A percentile compares a stretch with the other conserved stretches of the same genome.
phyloP scores from a whole-genome alignment of 2,329 filamentous ascomycete species.

The Daldinia eschscholtzii region DNA sequence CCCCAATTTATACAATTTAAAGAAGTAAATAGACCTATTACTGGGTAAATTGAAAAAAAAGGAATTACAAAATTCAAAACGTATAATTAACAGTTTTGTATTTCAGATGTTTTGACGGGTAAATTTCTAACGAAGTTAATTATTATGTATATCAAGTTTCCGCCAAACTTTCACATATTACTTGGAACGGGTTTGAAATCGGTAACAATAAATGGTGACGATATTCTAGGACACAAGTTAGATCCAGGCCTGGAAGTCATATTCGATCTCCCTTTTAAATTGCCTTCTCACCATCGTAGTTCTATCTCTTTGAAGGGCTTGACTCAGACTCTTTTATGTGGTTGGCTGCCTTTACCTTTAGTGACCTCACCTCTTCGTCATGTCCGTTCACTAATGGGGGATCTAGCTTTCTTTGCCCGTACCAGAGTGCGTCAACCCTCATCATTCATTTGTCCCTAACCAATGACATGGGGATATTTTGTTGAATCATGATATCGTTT shows the following conservation, averaged over 20 bases:
- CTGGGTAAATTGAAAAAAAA: no score
- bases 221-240: not conserved
- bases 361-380: conserved; percentile 38
- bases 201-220: not conserved
- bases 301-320: conserved; percentile 5
- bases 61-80: no score
- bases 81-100: no score
- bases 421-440: not conserved
- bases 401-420: not conserved
- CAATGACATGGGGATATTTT: not conserved
- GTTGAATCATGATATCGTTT: not conserved
- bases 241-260: not conserved
- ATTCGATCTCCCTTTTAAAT: not conserved
- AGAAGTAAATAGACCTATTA: no score
- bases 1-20: no score
- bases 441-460: conserved; percentile 7
- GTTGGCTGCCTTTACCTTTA: conserved; percentile 12
- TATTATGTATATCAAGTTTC: no score
- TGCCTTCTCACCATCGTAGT: not conserved
- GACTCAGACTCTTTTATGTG: conserved; percentile 20
- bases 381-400: not conserved
- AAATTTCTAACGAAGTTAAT: no score
- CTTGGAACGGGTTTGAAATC: no score
- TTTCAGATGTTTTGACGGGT: no score
- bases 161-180: no score